Base-by-base conservation (phyloP, 2,329 filamentous ascomycete genomes). In the Aspergillus pseudoviridinutans region DNA sequence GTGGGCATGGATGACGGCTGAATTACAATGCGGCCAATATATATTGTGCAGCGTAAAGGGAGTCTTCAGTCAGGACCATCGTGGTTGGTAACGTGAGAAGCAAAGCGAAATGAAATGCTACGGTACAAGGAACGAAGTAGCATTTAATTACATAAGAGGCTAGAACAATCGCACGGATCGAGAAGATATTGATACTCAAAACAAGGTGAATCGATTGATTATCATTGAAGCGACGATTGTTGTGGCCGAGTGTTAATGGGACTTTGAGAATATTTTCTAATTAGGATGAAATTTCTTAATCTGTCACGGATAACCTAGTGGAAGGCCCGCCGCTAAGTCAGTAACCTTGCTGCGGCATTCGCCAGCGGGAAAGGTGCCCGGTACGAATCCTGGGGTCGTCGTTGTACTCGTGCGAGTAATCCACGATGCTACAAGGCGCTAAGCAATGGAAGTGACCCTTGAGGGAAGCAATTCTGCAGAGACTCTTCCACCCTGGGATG, bases 401-500 rank as follows among this genome's bases (percentile, higher is more conserved):
- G 74, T 70, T 74, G 71, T 74, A 83, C 81, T 82, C 81, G 79
- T 76, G 73, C 70, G 78, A 79, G 80, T 76, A 83, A 79, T 79
- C 78, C 74, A 75, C 77, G 81, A 82, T 74, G 80, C 76, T 82
- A 76, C 65, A 70, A 69, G 73, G 71, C 76, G 75, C 66, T 84
- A 80, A 83, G 81, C 75, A 74, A 79, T 81, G 78, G 75, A 78
- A 71, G 69, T 74, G 70, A 83, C 63, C 60, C 79, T 82, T 81
- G 78, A 83, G 81, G 78, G 79, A 80, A 82, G 81, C 73, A 79
- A 83, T 82, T 80, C 78, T 79, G 80, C 81, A 83, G 79, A 82
- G 79, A 78, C 69, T 72, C 71, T 73, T 78, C 76, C 79, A 78
- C 79, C 80, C 79, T 76, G 75, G 73, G 75, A 74, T 81, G 80